Percentiles rank a stretch among this genome's conserved stretches.
These are phyloP conservation scores for Mariannaea elegans DNA, from an alignment of 2,329 filamentous ascomycete species.

Conservation along the genomic window DNA sequence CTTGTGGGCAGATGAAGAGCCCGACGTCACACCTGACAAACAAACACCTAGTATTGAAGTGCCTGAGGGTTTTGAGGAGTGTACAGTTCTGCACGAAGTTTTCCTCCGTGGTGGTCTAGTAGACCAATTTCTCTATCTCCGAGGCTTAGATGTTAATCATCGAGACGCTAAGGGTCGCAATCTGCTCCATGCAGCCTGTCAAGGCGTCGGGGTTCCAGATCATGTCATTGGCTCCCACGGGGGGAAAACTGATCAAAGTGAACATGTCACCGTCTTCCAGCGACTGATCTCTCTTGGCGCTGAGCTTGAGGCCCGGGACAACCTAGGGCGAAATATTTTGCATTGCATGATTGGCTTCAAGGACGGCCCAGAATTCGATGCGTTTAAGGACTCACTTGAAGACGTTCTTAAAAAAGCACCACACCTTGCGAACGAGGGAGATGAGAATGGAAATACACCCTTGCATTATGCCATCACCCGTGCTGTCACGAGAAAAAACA, in stretches of 20 bases:
- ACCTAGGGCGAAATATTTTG: constrained; percentile 31
- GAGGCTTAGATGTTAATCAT: constrained; percentile 34
- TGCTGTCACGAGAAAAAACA: neutral
- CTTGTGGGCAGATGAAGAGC: neutral
- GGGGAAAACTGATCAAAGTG: neutral
- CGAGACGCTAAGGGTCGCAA: constrained; percentile 38
- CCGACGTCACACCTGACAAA: no score
- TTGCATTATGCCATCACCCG: constrained; percentile 30
- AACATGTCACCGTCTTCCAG: constrained; percentile 23
- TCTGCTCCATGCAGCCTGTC: constrained; percentile 38
- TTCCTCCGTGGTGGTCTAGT: constrained; percentile 15
- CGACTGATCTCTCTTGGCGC: constrained; percentile 35
- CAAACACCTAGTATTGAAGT: neutral
- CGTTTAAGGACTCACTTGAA: constrained; percentile 4
- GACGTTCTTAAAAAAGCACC: constrained; percentile 15
- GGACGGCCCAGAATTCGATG: neutral
- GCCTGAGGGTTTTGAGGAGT: constrained; percentile 16
- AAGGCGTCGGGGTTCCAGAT: constrained; percentile 11
- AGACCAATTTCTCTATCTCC: constrained; percentile 29
- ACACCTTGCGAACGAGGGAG: constrained; percentile 23
- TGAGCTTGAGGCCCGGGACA: constrained; percentile 34
- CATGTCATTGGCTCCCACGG: neutral
- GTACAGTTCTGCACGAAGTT: constrained; percentile 35
- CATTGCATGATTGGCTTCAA: constrained; percentile 29
- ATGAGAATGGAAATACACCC: constrained; percentile 38